Evolutionary conservation across 768 basidiomycete species (phyloP).

Genomic region (Hypsizygus marmoreus): DNA sequence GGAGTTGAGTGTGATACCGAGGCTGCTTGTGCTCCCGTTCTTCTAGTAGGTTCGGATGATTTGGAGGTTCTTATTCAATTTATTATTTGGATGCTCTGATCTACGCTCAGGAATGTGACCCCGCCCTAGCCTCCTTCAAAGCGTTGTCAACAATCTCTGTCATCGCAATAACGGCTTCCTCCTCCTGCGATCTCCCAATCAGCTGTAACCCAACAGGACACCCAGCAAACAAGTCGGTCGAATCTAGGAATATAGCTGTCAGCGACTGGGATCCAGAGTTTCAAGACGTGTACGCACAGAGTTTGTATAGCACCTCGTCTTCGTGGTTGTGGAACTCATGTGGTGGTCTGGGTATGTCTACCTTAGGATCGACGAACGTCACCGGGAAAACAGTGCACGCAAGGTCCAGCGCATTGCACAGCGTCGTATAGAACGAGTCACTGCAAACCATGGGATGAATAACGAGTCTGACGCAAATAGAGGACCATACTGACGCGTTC

Average conservation of each 20-base stretch:
- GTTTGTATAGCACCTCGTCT: constrained; percentile 53
- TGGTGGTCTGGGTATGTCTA: constrained; percentile 50
- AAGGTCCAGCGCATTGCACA: constrained; percentile 71
- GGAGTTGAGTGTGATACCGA: too few relatives aligned
- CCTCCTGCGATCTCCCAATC: constrained; percentile 66
- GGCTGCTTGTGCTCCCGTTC: too few relatives aligned
- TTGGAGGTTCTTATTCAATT: too few relatives aligned
- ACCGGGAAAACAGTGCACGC: constrained; percentile 63
- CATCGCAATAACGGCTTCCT: constrained; percentile 72
- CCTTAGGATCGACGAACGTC: constrained; percentile 53
- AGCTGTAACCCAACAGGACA: constrained; percentile 69
- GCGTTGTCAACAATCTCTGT: constrained; percentile 63
- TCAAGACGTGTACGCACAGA: constrained; percentile 45
- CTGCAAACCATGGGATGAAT: constrained; percentile 30
- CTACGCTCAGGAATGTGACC: background rate
- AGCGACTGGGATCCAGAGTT: background rate
- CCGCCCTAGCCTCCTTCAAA: constrained; percentile 28
- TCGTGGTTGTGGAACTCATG: constrained; percentile 53
- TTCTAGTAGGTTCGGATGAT: too few relatives aligned
- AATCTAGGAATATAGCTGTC: constrained; percentile 38
- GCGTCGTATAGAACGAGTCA: constrained; percentile 57
- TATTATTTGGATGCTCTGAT: background rate
- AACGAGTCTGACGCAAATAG: background rate
- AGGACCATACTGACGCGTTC: constrained; percentile 40
- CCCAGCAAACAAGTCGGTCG: constrained; percentile 52